These are phyloP conservation scores for Tricladium varicosporioides DNA, from an alignment of 2,329 filamentous ascomycete species.

Conservation along the genomic window DNA sequence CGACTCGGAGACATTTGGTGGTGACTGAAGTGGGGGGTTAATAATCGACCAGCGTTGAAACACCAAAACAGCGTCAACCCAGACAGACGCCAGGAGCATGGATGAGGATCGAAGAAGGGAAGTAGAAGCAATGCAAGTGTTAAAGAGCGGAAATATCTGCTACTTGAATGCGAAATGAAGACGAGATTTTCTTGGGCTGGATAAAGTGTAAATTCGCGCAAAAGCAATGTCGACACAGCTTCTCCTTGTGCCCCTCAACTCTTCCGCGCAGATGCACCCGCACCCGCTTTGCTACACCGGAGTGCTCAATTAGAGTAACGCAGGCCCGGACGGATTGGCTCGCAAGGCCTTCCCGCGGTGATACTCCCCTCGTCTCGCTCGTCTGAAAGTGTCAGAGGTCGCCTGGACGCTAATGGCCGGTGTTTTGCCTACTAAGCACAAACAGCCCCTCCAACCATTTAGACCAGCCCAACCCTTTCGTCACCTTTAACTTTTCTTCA, in stretches of 20 bases:
- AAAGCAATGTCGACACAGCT: neutral
- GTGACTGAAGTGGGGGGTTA: neutral
- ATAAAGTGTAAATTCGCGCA: neutral
- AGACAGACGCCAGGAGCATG: neutral
- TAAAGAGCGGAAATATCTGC: neutral
- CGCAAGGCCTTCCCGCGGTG: conserved; percentile 1
- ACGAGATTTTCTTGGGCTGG: no score
- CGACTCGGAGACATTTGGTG: neutral
- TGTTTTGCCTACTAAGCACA: conserved; percentile 5
- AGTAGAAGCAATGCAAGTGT: neutral
- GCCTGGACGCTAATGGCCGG: conserved; percentile 1
- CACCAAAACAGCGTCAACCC: neutral
- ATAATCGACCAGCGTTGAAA: neutral
- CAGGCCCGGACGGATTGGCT: neutral
- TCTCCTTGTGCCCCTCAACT: conserved; percentile 1
- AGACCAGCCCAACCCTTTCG: neutral
- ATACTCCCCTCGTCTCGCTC: neutral
- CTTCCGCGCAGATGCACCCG: neutral
- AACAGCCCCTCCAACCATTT: conserved; percentile 4
- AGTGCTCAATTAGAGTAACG: no score
- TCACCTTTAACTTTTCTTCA: conserved; percentile 8
- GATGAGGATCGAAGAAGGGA: neutral
- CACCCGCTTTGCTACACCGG: neutral
- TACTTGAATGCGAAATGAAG: no score
- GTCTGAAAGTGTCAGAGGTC: conserved; percentile 1